Percentiles rank a stretch among this genome's conserved stretches.
These are phyloP conservation scores for Wickerhamiella slavikovae DNA, from an alignment of 805 yeast genomes.

Conservation along the genomic window DNA sequence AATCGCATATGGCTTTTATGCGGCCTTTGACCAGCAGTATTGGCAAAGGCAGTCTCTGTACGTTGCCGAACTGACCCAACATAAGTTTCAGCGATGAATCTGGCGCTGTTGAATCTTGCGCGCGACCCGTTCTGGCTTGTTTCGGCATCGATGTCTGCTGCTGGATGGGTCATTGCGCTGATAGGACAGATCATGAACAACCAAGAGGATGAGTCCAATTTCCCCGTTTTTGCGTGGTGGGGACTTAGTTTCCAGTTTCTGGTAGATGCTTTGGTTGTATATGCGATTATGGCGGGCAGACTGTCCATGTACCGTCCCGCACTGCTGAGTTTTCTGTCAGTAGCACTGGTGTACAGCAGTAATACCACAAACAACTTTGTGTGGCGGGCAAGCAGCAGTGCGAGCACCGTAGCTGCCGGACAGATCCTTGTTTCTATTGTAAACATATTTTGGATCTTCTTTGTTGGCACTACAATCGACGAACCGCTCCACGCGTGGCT, in stretches of 20 bases:
- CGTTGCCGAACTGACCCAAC: not conserved
- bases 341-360: constrained; percentile 69
- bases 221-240: constrained; percentile 94
- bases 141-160: constrained; percentile 47
- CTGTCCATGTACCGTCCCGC: constrained; percentile 43
- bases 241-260: constrained; percentile 64
- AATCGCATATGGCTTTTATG: no score
- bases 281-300: constrained; percentile 37
- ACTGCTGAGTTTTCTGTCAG: constrained; percentile 34
- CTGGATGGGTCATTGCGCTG: constrained; percentile 76
- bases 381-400: constrained; percentile 40
- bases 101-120: constrained; percentile 24
- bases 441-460: constrained; percentile 68
- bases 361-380: constrained; percentile 67
- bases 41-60: no score
- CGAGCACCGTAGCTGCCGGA: constrained; percentile 85
- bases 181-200: constrained; percentile 61
- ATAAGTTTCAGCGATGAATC: not conserved
- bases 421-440: constrained; percentile 63
- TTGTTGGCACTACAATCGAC: constrained; percentile 77
- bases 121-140: constrained; percentile 81
- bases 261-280: constrained; percentile 29
- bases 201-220: constrained; percentile 18
- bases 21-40: no score
- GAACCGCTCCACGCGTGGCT: constrained; percentile 72